Conservation (phyloP, 2,329 filamentous ascomycete genomes). For the Trichoderma endophyticum region DNA sequence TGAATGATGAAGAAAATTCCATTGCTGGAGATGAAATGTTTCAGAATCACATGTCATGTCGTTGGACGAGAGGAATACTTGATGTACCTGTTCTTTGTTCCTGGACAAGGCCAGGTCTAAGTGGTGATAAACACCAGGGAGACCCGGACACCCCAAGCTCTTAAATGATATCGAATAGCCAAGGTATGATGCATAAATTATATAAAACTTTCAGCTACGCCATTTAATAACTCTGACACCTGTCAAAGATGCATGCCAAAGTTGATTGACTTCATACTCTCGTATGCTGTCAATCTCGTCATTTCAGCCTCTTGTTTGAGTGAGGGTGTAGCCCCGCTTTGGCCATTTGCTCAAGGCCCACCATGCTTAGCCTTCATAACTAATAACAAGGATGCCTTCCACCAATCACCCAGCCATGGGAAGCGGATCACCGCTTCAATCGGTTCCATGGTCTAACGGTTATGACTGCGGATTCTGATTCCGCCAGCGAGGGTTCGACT, state of each 20-base stretch:
- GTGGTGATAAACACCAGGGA: neutral
- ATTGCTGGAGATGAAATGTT: neutral
- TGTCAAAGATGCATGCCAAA: neutral
- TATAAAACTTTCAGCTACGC: neutral
- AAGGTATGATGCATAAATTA: neutral
- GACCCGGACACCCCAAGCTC: neutral
- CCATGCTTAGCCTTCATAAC: neutral
- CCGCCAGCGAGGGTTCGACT: slow-evolving; percentile 22
- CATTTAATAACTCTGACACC: neutral
- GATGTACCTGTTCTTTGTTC: neutral
- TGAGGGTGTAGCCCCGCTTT: neutral
- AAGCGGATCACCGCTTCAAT: slow-evolving; percentile 14
- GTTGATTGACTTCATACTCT: neutral
- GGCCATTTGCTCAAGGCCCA: neutral
- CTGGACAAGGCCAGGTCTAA: neutral
- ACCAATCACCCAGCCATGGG: slow-evolving; percentile 4
- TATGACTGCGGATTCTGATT: slow-evolving; percentile 22
- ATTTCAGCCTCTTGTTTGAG: neutral
- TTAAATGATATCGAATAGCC: neutral
- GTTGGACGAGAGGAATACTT: neutral
- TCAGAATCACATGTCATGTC: neutral
- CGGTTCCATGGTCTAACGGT: slow-evolving; percentile 21
- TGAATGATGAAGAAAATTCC: neutral
- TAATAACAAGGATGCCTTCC: neutral
- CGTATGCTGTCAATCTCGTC: neutral